Base-by-base conservation (phyloP, 2,329 filamentous ascomycete genomes). In the Aureobasidium subglaciale region DNA sequence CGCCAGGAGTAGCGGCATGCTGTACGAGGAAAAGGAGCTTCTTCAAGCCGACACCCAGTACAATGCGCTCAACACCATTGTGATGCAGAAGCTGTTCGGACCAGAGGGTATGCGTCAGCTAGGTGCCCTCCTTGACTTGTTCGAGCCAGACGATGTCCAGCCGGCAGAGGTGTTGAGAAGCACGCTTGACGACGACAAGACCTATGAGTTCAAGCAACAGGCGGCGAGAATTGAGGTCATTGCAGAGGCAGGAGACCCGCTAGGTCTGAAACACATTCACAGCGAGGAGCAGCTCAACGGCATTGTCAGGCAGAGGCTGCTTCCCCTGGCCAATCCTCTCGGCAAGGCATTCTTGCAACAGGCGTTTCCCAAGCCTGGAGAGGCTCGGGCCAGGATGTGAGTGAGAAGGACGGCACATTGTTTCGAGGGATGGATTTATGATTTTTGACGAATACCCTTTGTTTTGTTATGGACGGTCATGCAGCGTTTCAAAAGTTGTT, bases 1-100 rank as follows among this genome's bases (percentile, higher is more conserved):
- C 18, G 50, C 50, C 5, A 32, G 40, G 5, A 54, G 50, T 29
- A 54, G 50, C 35, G 50, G 50, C n/a, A 32, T 54, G 37, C 9
- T 54, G 20, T 54, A 27, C 29, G 50, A 54, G 29, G 50, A 54
- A 15, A 42, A 34, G 38, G 50, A 54, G 4, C 15, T 43, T 8
- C 38, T 54, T 7, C 37, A 35, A 34, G 38, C 18, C 16, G 27
- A n/a, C 7, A 35, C 27, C 4, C 27, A 43, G 13, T 4, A 27
- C 18, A 24, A 15, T n/a, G n/a, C 50, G 8, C 3, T 43, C 10
- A 15, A 18, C n/a, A 24, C 34, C 9, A 5, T 43, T 10, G 5
- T 54, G 3, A 5, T 54, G 27, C 50, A 54, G 27, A 15, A 9
- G 16, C 8, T 42, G 4, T 54, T 54, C 11, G 38, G 20, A 7